Conservation (phyloP, 202 grass and related monocot species). For the Panicum virgatum region DNA sequence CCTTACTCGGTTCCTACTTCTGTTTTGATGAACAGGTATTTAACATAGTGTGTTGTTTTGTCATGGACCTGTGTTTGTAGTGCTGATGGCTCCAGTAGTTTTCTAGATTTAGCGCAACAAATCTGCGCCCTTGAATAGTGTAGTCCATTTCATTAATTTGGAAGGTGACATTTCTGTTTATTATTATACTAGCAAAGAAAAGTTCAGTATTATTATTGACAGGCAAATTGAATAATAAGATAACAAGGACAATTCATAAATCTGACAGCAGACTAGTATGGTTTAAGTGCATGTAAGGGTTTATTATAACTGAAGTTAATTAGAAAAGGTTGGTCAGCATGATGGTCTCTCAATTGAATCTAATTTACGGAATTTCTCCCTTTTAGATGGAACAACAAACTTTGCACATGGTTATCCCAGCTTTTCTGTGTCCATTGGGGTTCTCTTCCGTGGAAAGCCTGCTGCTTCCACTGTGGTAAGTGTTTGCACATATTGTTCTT, state of each 20-base stretch:
- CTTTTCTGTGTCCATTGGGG: slow-evolving; percentile 95
- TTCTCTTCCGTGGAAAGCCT: slow-evolving; percentile 89
- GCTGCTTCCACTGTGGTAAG: slow-evolving; percentile 89
- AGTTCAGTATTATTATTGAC: neutral
- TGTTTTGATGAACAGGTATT: slow-evolving; percentile 3
- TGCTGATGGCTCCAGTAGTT: neutral
- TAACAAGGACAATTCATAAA: neutral
- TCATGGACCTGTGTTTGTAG: neutral
- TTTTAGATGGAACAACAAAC: slow-evolving; percentile 96
- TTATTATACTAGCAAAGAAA: neutral
- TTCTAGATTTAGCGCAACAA: neutral
- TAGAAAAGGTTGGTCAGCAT: slow-evolving; percentile 9
- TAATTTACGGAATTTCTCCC: slow-evolving; percentile 28
- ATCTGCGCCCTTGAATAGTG: slow-evolving; percentile 1
- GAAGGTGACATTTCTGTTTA: slow-evolving; percentile 13
- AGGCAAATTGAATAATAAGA: slow-evolving; percentile 15
- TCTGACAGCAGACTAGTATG: slow-evolving; percentile 3
- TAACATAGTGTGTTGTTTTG: neutral
- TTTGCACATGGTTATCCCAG: slow-evolving; percentile 98
- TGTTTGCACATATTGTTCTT: slow-evolving; percentile 21
- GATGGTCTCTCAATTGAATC: neutral
- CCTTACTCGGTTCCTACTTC: slow-evolving; percentile 25
- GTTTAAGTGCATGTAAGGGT: neutral
- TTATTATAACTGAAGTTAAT: slow-evolving; percentile 3
- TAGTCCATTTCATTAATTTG: slow-evolving; percentile 12